A percentile compares a stretch with the other conserved stretches of the same genome.
Conservation (phyloP, 2,329 filamentous ascomycete genomes). For the Neodidymelliopsis sp. region DNA sequence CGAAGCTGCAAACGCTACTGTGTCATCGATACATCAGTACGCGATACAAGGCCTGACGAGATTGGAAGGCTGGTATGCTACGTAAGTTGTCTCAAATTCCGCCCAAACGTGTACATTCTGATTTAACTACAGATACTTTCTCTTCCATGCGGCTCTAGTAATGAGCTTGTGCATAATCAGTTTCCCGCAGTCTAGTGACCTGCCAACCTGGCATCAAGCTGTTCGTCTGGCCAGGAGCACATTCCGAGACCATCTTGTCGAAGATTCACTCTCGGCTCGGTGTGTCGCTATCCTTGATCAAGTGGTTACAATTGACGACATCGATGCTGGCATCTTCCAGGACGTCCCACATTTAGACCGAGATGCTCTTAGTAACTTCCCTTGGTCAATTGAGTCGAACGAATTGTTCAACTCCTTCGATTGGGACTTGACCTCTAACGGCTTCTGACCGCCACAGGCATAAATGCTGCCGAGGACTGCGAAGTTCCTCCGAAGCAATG, state of each 20-base stretch:
- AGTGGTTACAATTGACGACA: constrained; percentile 29
- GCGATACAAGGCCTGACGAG: constrained; percentile 27
- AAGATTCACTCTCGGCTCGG: constrained; percentile 35
- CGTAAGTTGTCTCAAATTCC: constrained; percentile 22
- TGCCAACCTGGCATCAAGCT: constrained; percentile 30
- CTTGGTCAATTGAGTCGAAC: constrained; percentile 36
- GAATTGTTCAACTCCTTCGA: constrained; percentile 36
- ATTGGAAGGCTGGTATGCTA: constrained; percentile 37
- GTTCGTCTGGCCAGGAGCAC: constrained; percentile 31
- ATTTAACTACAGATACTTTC: constrained; percentile 24
- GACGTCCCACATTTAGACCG: constrained; percentile 26
- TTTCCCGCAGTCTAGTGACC: constrained; percentile 26
- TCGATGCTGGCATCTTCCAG: constrained; percentile 26
- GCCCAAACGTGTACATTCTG: not conserved
- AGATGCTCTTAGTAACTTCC: constrained; percentile 32
- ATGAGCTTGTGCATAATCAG: constrained; percentile 37
- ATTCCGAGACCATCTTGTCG: constrained; percentile 30
- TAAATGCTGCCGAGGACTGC: not conserved
- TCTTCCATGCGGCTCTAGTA: constrained; percentile 36
- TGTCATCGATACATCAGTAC: constrained; percentile 34
- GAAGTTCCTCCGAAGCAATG: not conserved
- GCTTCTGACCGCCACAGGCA: constrained; percentile 15
- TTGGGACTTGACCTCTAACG: constrained; percentile 31
- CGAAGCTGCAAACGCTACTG: constrained; percentile 34
- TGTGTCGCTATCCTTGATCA: constrained; percentile 37